A percentile compares a stretch with the other conserved stretches of the same genome.
Evolutionary conservation across 2,329 filamentous ascomycete species (phyloP).

Genomic region (Colletotrichum orbiculare): DNA sequence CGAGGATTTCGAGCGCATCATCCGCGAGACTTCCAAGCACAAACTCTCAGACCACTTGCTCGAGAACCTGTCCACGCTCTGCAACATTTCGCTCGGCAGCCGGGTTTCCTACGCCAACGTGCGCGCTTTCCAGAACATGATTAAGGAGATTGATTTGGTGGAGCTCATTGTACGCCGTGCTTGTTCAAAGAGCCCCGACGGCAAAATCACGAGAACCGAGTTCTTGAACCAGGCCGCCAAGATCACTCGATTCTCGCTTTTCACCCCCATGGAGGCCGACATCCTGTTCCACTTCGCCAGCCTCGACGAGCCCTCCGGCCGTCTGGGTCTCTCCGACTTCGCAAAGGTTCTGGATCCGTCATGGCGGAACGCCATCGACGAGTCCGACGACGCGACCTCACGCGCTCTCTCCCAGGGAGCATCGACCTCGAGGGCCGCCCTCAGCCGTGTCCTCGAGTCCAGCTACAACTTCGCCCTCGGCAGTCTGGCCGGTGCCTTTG

Average conservation of each 20-base stretch:
- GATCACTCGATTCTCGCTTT: conserved; percentile 92
- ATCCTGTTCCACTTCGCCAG: conserved; percentile 99
- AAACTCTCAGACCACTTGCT: conserved; percentile 98
- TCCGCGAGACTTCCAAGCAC: conserved; percentile 90
- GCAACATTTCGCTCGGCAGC: conserved; percentile 90
- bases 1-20: conserved; percentile 96
- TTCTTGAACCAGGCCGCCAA: conserved; percentile 94
- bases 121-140: conserved; percentile 96
- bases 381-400: conserved; percentile 57
- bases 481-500: conserved; percentile 92
- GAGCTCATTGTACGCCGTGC: conserved; percentile 93
- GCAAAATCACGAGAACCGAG: conserved; percentile 92
- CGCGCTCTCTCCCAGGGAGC: conserved; percentile 57
- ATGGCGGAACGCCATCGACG: conserved; percentile 76
- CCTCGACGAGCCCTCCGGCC: conserved; percentile 87
- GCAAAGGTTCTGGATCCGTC: conserved; percentile 94
- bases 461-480: conserved; percentile 91
- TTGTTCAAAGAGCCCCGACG: conserved; percentile 83
- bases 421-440: conserved; percentile 56
- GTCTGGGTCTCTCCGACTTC: conserved; percentile 86
- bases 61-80: conserved; percentile 89
- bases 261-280: conserved; percentile 98
- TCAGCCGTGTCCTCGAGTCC: conserved; percentile 78
- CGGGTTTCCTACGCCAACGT: conserved; percentile 99
- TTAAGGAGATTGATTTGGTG: conserved; percentile 96